A percentile compares a stretch with the other conserved stretches of the same genome.
Conservation (phyloP, 2,329 filamentous ascomycete species). For the Macrophomina phaseolina region DNA sequence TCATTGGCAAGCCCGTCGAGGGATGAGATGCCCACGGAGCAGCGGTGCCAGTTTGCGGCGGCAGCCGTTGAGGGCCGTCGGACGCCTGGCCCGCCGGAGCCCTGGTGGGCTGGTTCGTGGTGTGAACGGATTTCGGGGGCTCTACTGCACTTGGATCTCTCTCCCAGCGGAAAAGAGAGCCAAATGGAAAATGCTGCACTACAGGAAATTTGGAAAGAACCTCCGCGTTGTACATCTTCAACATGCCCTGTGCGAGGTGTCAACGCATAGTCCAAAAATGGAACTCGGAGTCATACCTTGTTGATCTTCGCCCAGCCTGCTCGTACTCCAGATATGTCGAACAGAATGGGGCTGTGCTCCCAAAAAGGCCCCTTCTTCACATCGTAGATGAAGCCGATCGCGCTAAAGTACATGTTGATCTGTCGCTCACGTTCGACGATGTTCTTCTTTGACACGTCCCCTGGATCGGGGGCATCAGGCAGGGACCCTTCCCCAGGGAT, state of each 20-base stretch:
- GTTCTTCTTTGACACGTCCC: constrained; percentile 61
- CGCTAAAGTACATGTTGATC: constrained; percentile 83
- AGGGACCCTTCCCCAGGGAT: constrained; percentile 83
- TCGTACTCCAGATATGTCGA: constrained; percentile 88
- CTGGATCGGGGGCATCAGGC: constrained; percentile 69
- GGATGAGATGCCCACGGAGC: constrained; percentile 26
- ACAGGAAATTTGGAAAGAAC: constrained; percentile 97
- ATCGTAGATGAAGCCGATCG: constrained; percentile 95
- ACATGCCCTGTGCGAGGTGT: constrained; percentile 72
- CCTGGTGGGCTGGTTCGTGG: constrained; percentile 42
- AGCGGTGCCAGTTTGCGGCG: constrained; percentile 32
- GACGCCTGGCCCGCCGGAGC: constrained; percentile 32
- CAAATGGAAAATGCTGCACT: constrained; percentile 81
- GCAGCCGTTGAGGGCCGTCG: constrained; percentile 36
- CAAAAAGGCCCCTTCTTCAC: constrained; percentile 97
- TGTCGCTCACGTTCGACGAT: constrained; percentile 49
- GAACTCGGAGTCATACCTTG: constrained; percentile 45
- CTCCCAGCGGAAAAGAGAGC: constrained; percentile 56
- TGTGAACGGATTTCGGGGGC: constrained; percentile 43
- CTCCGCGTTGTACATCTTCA: constrained; percentile 99
- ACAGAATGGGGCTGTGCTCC: constrained; percentile 90
- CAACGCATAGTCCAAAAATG: constrained; percentile 9
- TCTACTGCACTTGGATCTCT: constrained; percentile 47
- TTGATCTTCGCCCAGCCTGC: constrained; percentile 98
- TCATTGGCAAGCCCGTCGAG: constrained; percentile 22